Evolutionary conservation across 2,329 filamentous ascomycete genomes (phyloP).

Genomic region (Apiospora pterosperma): DNA sequence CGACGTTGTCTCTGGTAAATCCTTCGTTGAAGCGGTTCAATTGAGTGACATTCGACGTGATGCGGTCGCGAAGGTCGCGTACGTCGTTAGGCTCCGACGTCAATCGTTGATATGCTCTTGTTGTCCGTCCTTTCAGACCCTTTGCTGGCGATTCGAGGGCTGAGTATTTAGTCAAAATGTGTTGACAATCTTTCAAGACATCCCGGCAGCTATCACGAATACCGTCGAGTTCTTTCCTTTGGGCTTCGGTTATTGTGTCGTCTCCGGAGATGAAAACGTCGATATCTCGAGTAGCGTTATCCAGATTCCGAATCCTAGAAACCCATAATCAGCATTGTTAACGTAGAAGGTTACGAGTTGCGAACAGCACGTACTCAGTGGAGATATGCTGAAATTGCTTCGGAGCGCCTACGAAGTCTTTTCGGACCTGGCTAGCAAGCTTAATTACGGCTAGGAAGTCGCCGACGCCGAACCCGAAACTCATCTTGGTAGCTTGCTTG

Average conservation of each 20-base stretch:
- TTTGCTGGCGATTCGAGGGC: background rate
- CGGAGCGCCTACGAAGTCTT: conserved; percentile 22
- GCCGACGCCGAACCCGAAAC: conserved; percentile 30
- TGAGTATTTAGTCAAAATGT: background rate
- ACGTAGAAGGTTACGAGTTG: background rate
- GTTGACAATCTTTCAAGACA: conserved; percentile 10
- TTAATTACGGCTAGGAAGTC: conserved; percentile 28
- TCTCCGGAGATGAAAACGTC: conserved; percentile 15
- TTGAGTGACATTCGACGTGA: conserved; percentile 11
- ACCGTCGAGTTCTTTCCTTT: conserved; percentile 15
- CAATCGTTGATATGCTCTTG: conserved; percentile 22
- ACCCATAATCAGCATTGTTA: background rate
- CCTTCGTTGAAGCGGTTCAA: conserved; percentile 1
- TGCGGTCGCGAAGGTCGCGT: conserved; percentile 14
- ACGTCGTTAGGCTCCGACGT: conserved; percentile 18
- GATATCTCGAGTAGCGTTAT: conserved; percentile 22
- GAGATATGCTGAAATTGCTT: conserved; percentile 22
- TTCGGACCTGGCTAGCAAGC: conserved; percentile 21
- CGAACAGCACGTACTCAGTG: conserved; percentile 15
- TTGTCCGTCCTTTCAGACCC: conserved; percentile 8
- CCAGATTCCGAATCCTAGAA: conserved; percentile 14
- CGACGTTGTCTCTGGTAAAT: conserved; percentile 12
- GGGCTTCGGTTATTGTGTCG: conserved; percentile 12
- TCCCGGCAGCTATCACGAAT: conserved; percentile 12
- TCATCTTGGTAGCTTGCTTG: conserved; percentile 18